Evolutionary conservation across 768 basidiomycete species (phyloP).

Genomic region (Myochromella boudieri): DNA sequence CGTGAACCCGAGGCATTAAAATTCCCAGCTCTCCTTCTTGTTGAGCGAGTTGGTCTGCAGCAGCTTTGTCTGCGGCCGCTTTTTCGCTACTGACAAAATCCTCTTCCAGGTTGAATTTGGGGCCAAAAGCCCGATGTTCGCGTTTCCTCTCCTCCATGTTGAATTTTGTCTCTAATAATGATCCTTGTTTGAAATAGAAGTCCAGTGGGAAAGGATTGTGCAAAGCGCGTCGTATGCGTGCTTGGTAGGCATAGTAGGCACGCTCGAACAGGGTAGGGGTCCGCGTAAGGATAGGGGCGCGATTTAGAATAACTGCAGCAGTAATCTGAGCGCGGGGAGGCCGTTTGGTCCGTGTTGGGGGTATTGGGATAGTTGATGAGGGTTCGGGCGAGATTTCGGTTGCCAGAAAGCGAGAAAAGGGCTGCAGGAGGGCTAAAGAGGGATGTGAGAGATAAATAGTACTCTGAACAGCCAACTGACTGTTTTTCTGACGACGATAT

Average conservation of each 20-base stretch:
- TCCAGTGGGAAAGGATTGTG: constrained; percentile 87
- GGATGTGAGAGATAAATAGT: neutral
- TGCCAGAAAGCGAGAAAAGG: constrained; percentile 39
- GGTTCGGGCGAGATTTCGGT: constrained; percentile 35
- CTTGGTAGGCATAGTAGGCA: constrained; percentile 83
- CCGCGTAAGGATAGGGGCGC: constrained; percentile 73
- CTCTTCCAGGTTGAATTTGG: constrained; percentile 48
- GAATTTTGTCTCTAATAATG: constrained; percentile 80
- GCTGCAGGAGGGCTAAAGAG: constrained; percentile 10
- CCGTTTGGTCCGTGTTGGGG: constrained; percentile 16
- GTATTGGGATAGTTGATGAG: constrained; percentile 19
- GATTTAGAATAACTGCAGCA: constrained; percentile 74
- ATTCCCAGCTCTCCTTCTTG: constrained; percentile 64
- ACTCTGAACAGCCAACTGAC: constrained; percentile 16
- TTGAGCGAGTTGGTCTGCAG: constrained; percentile 53
- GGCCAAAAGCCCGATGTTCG: constrained; percentile 75
- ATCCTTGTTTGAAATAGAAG: constrained; percentile 94
- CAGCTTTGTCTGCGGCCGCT: constrained; percentile 54
- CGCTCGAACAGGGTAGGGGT: constrained; percentile 72
- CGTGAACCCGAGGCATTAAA: constrained; percentile 58
- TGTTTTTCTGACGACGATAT: constrained; percentile 29
- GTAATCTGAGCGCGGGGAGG: constrained; percentile 34
- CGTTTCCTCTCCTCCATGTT: constrained; percentile 71
- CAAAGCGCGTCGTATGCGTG: constrained; percentile 78
- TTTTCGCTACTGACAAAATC: constrained; percentile 42